These are phyloP conservation scores for Malassezia globosa DNA, from an alignment of 1,284 basidiomycete species.

Conservation along the genomic window DNA sequence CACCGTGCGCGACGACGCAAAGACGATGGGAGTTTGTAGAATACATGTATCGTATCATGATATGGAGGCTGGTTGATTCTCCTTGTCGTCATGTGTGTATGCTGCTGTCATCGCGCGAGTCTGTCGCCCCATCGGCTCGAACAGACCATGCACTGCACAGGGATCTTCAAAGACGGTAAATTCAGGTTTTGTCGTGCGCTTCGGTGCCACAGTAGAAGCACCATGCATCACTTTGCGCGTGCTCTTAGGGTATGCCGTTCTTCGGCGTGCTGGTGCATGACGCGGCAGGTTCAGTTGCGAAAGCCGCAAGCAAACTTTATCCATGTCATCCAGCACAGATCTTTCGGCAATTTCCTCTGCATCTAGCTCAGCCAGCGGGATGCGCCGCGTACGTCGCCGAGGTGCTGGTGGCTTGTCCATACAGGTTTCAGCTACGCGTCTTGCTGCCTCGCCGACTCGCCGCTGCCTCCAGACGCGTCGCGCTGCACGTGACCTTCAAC, in stretches of 20 bases:
- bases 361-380: slow-evolving; percentile 8
- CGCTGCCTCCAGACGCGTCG: no score
- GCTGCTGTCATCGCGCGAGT: slow-evolving; percentile 11
- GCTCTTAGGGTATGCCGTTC: no score
- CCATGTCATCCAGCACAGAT: background rate
- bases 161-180: slow-evolving; percentile 13
- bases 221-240: no score
- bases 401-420: no score
- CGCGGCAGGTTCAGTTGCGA: background rate
- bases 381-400: no score
- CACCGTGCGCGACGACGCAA: slow-evolving; percentile 2
- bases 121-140: no score
- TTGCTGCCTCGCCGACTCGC: no score
- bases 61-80: slow-evolving; percentile 2
- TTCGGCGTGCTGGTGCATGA: no score
- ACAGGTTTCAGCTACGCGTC: no score
- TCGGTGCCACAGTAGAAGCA: no score
- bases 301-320: slow-evolving; percentile 1
- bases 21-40: slow-evolving; percentile 1
- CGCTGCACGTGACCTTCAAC: no score
- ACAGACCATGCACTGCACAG: background rate
- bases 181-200: no score
- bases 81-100: slow-evolving; percentile 11
- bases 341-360: background rate
- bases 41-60: background rate